Evolutionary conservation across 305 asterid species (phyloP).

Genomic region (Fraxinus baroniana): DNA sequence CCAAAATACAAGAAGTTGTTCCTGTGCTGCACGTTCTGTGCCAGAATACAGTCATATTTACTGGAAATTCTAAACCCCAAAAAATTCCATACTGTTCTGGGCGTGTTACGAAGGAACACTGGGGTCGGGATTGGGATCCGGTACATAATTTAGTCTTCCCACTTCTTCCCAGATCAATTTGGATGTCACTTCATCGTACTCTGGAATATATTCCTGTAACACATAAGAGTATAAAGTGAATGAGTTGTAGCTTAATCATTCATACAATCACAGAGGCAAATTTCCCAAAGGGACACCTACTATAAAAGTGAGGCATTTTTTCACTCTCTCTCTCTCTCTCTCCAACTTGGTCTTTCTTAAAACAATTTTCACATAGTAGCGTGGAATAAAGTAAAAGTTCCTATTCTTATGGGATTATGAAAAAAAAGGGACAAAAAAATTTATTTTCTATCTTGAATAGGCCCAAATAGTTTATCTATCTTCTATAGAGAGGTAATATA

Average conservation of each 20-base stretch:
- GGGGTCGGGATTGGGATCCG: constrained; percentile 28
- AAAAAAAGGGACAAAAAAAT: too few relatives aligned
- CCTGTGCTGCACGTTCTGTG: not conserved
- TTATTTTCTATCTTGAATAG: too few relatives aligned
- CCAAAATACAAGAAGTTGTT: constrained; percentile 23
- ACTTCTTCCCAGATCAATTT: constrained; percentile 38
- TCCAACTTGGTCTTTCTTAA: not conserved
- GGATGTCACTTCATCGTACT: constrained; percentile 63
- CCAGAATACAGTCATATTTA: constrained; percentile 30
- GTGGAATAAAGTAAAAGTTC: not conserved
- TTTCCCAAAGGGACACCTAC: too few relatives aligned
- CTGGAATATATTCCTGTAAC: constrained; percentile 75
- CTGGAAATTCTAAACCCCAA: constrained; percentile 22
- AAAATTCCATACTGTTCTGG: not conserved
- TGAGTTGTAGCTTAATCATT: not conserved
- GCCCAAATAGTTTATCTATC: not conserved
- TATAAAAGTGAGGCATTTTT: not conserved
- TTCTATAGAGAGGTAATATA: not conserved
- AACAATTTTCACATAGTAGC: not conserved
- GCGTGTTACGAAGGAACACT: constrained; percentile 25
- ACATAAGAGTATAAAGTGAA: not conserved
- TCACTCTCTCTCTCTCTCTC: not conserved
- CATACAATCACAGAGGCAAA: not conserved
- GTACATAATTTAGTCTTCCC: constrained; percentile 47
- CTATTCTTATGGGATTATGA: not conserved